Evolutionary conservation across 139 green algal genomes (phyloP).

Genomic region (Chlorella vulgaris): DNA sequence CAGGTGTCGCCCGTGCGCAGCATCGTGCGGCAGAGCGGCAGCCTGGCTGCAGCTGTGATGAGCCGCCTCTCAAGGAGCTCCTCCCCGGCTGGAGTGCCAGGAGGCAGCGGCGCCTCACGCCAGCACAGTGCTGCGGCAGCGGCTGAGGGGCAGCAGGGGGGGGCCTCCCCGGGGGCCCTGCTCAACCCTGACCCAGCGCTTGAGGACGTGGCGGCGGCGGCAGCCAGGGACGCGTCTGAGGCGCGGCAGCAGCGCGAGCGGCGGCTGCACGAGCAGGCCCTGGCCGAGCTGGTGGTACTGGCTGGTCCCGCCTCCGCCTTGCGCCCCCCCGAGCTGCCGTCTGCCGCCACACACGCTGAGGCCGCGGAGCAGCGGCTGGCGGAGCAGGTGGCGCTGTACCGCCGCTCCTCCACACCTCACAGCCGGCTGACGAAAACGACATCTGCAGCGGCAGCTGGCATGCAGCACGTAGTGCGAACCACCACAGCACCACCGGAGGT

Average conservation of each 20-base stretch:
- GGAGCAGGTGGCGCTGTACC: not conserved
- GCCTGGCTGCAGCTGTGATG: slow-evolving; percentile 9
- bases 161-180: not conserved
- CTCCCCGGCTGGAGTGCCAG: not conserved
- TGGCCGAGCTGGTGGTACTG: slow-evolving; percentile 22
- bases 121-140: too few species aligned
- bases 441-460: not conserved
- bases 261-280: slow-evolving; percentile 26
- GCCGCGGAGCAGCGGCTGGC: not conserved
- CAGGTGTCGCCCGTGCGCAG: not conserved
- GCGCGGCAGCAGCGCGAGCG: slow-evolving; percentile 21
- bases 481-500: not conserved
- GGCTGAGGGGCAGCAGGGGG: not conserved
- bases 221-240: not conserved
- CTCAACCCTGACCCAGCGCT: not conserved
- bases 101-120: too few species aligned
- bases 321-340: slow-evolving; percentile 23
- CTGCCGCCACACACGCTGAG: not conserved
- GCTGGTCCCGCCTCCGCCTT: not conserved
- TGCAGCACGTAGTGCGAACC: not conserved
- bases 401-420: not conserved
- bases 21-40: slow-evolving; percentile 11
- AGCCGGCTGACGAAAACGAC: not conserved
- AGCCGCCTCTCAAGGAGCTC: slow-evolving; percentile 8
- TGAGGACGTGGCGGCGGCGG: too few species aligned